These are phyloP conservation scores for Cyathus striatus DNA, from an alignment of 768 basidiomycete species.

Conservation along the genomic window DNA sequence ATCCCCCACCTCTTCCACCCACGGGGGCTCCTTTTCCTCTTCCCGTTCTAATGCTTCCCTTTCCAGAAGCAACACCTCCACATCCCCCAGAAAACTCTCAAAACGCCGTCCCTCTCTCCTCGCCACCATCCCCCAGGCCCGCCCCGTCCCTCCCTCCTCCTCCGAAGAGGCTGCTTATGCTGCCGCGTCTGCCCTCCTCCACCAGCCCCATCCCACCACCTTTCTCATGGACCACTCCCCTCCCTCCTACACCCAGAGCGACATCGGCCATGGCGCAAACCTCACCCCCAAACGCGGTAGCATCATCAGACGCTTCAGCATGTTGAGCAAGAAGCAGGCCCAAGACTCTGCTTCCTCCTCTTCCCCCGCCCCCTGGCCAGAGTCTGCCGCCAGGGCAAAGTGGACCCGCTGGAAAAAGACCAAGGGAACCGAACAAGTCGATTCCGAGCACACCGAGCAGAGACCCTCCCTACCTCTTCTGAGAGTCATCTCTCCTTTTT, in stretches of 20 bases:
- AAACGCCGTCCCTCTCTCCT: background rate
- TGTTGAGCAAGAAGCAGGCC: background rate
- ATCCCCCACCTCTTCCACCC: background rate
- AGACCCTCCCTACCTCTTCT: constrained; percentile 3
- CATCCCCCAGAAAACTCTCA: background rate
- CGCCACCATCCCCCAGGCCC: constrained; percentile 3
- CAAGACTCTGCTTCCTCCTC: background rate
- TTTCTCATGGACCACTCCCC: constrained; percentile 1
- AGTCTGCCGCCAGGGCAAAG: background rate
- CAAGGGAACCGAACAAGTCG: background rate
- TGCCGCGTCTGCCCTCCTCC: constrained; percentile 4
- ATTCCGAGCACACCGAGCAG: background rate
- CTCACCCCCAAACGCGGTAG: constrained; percentile 1
- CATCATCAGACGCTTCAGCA: constrained; percentile 7
- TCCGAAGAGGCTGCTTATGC: background rate
- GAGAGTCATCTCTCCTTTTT: constrained; percentile 4
- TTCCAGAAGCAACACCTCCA: background rate
- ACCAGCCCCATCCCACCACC: constrained; percentile 1
- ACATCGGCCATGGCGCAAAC: constrained; percentile 4
- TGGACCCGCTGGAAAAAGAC: constrained; percentile 1
- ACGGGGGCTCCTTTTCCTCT: background rate
- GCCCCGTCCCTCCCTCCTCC: constrained; percentile 5
- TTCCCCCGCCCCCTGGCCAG: background rate
- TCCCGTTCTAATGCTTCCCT: background rate
- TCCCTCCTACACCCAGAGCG: constrained; percentile 3